These are phyloP conservation scores for Trichosporon coremiiforme DNA, from an alignment of 1,284 basidiomycete genomes.

Conservation along the genomic window DNA sequence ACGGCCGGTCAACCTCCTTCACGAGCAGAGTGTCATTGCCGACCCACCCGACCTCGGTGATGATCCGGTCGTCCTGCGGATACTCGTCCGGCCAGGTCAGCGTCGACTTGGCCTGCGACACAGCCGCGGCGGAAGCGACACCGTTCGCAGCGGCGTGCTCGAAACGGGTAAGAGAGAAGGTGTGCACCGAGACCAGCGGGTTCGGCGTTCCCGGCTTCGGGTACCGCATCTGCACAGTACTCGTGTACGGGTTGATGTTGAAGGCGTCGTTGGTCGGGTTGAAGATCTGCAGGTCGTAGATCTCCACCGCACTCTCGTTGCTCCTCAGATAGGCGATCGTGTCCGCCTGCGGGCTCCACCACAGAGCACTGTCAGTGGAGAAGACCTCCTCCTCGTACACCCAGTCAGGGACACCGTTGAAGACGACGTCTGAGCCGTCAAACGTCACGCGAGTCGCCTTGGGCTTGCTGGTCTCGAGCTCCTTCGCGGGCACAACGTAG, in stretches of 20 bases:
- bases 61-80: constrained; percentile 66
- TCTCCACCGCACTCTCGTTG: constrained; percentile 84
- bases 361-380: constrained; percentile 70
- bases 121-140: not conserved
- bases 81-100: constrained; percentile 70
- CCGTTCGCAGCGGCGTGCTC: constrained; percentile 16
- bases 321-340: constrained; percentile 82
- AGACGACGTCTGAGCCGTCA: constrained; percentile 78
- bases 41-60: constrained; percentile 85
- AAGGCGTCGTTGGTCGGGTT: constrained; percentile 73
- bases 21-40: constrained; percentile 73
- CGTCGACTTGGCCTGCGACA: constrained; percentile 58
- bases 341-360: constrained; percentile 84
- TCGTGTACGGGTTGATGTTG: constrained; percentile 75
- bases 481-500: constrained; percentile 66
- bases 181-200: constrained; percentile 78
- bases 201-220: constrained; percentile 82
- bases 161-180: constrained; percentile 67
- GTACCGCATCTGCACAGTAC: constrained; percentile 68
- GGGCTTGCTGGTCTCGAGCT: constrained; percentile 31
- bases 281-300: constrained; percentile 86
- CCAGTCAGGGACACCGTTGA: constrained; percentile 96
- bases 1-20: constrained; percentile 82
- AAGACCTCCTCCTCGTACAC: constrained; percentile 95
- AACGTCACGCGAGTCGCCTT: constrained; percentile 70